Evolutionary conservation across 2,329 filamentous ascomycete genomes (phyloP).

Genomic region (Dothideomycetes sp.): DNA sequence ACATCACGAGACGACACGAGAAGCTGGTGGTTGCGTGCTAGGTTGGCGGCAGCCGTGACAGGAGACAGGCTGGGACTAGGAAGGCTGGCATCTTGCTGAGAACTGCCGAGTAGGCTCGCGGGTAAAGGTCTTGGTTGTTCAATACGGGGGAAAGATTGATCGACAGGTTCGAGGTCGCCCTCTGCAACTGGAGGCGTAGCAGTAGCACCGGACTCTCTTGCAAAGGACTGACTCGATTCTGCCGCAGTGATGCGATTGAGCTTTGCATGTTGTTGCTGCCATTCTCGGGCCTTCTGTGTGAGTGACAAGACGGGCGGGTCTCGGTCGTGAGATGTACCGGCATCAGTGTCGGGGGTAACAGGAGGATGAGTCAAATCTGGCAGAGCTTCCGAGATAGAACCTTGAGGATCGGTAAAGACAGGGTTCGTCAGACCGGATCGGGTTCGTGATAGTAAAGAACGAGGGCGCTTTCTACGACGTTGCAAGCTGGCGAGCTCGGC

Average conservation of each 20-base stretch:
- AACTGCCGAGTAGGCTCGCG: constrained; percentile 56
- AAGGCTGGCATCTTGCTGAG: constrained; percentile 79
- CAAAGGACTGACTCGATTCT: constrained; percentile 1
- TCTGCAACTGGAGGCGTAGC: constrained; percentile 71
- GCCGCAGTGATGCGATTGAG: constrained; percentile 1
- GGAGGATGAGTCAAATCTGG: constrained; percentile 16
- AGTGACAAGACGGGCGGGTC: constrained; percentile 1
- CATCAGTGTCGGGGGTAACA: constrained; percentile 27
- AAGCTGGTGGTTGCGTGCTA: constrained; percentile 28
- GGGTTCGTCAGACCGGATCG: constrained; percentile 14
- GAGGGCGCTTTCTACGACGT: constrained; percentile 43
- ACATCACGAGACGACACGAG: constrained; percentile 11
- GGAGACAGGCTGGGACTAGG: constrained; percentile 93
- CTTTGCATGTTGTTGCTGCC: constrained; percentile 10
- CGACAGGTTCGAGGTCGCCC: constrained; percentile 54
- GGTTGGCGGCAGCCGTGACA: constrained; percentile 66
- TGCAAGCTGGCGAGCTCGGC: constrained; percentile 41
- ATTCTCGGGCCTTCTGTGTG: constrained; percentile 9
- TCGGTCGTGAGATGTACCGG: constrained; percentile 12
- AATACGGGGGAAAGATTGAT: constrained; percentile 8
- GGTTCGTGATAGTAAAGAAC: constrained; percentile 26
- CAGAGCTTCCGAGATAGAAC: not conserved
- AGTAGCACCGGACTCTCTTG: constrained; percentile 24
- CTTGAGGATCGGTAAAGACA: not conserved
- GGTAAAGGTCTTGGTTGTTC: constrained; percentile 23